Base-by-base conservation (phyloP, 495 filamentous ascomycete species). In the Aspergillus leporis region DNA sequence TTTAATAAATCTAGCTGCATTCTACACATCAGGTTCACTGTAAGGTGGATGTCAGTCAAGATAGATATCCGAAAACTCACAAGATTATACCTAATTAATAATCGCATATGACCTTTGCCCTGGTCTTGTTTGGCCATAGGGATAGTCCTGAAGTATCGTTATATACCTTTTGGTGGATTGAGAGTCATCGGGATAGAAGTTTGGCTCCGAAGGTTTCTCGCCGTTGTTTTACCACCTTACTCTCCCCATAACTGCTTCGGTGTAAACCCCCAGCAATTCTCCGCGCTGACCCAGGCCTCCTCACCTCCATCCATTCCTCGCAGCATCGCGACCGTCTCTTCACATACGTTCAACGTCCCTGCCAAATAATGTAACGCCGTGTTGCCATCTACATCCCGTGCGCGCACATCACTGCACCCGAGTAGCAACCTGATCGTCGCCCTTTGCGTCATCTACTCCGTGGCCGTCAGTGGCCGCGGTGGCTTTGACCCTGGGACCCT, bases 321-420 rank as follows among this genome's bases (percentile, higher is more conserved):
- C 23, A 58, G 45, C 43, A 62, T 13, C 13, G 34, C 31, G 13
- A 62, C 18, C 22, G 54, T 58, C 43, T 55, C 55, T 10, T 13
- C 25, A 40, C 19, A n/a, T 8, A 58, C 25, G 30, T 58, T 55
- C 55, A 46, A 54, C 13, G 60, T 62, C 2, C 43, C 55, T 22
- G 55, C 60, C 34, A 62, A 31, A 41, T 58, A 62, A 49, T 62
- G 60, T 25, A 62, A 48, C 30, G 60, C 55, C 6, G 55, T 62
- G 28, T 58, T 58, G 8, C 60, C 60, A 58, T 62, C 60, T 6
- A 54, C 51, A 51, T 62, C 60, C 49, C 51, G 28, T 43, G 36
- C 50, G 8, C 55, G 41, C 18, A 62, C 49, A 55, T 62, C 60
- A 13, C 53, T 48, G 19, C 51, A 48, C 18, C 53, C 25, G 9